phyloP scores from a whole-genome alignment of 305 asterid genomes.

The Caryopteris hybrid region DNA sequence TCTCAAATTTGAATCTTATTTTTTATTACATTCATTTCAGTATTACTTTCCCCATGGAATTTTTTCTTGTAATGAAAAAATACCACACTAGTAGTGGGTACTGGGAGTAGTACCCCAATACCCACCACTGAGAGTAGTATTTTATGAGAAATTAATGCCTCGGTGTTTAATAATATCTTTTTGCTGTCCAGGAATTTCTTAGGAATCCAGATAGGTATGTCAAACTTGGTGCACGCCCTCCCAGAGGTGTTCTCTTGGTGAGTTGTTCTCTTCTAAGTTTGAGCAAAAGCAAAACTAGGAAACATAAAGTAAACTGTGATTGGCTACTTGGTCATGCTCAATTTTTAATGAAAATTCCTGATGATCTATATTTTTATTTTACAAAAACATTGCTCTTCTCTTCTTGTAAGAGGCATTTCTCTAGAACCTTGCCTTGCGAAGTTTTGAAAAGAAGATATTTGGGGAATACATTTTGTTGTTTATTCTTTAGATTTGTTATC shows the following conservation, averaged over 20 bases:
- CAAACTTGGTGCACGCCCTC: conserved; percentile 99
- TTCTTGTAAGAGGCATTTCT: background rate
- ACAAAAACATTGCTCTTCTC: background rate
- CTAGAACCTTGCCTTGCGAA: background rate
- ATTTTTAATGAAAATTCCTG: too few relatives aligned
- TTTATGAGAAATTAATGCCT: background rate
- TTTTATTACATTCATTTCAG: background rate
- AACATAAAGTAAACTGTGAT: conserved; percentile 12
- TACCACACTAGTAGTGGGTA: too few relatives aligned
- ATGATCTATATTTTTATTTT: background rate
- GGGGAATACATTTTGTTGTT: background rate
- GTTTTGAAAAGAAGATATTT: background rate
- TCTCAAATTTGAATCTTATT: conserved; percentile 15
- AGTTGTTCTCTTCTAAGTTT: conserved; percentile 30
- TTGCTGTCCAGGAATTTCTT: conserved; percentile 74
- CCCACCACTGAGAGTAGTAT: too few relatives aligned
- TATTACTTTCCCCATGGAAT: conserved; percentile 3
- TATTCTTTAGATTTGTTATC: conserved; percentile 13
- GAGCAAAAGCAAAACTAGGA: background rate
- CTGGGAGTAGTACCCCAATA: too few relatives aligned
- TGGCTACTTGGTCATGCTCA: conserved; percentile 16
- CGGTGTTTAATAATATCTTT: conserved; percentile 20
- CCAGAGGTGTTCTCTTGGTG: conserved; percentile 99
- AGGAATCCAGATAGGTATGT: conserved; percentile 88
- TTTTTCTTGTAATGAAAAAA: conserved; percentile 4